Percentiles rank a stretch among this genome's conserved stretches.
Conservation (phyloP, 805 yeast species). For the Nematodospora valgi region DNA sequence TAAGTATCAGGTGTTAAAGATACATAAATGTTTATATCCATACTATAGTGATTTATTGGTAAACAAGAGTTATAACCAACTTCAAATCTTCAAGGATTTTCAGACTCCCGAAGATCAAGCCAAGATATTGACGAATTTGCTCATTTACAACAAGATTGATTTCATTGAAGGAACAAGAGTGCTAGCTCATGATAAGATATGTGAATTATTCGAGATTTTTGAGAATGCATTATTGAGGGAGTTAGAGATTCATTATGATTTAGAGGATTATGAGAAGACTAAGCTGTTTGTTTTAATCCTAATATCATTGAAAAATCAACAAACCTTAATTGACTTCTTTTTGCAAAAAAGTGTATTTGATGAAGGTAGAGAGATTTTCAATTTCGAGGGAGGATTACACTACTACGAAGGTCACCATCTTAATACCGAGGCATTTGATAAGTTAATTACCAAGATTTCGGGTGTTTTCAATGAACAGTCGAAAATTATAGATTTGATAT, state of each 20-base stretch:
- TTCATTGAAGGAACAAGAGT: conserved; percentile 25
- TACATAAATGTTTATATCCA: conserved; percentile 37
- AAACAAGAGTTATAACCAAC: conserved; percentile 38
- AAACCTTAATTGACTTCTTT: conserved; percentile 42
- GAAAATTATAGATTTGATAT: conserved; percentile 37
- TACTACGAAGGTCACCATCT: conserved; percentile 16
- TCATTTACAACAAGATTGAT: conserved; percentile 35
- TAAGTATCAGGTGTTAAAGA: conserved; percentile 33
- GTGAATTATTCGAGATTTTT: conserved; percentile 61
- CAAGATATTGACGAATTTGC: conserved; percentile 37
- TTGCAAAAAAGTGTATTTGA: conserved; percentile 41
- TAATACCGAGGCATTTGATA: conserved; percentile 17
- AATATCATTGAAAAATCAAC: conserved; percentile 35
- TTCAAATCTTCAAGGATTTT: conserved; percentile 44
- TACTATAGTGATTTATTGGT: conserved; percentile 45
- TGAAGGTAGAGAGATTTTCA: conserved; percentile 26
- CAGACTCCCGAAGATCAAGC: conserved; percentile 54
- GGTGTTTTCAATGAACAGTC: conserved; percentile 36
- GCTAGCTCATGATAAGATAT: conserved; percentile 40
- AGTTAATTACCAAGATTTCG: conserved; percentile 28
- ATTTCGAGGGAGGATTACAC: conserved; percentile 21
- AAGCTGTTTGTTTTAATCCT: conserved; percentile 32
- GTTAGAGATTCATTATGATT: conserved; percentile 55
- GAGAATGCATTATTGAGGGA: conserved; percentile 69
- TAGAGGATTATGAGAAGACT: conserved; percentile 41